Percentiles rank a stretch among this genome's conserved stretches.
Evolutionary conservation across 768 basidiomycete species (phyloP).

Genomic region (Kwoniella heveanensis): DNA sequence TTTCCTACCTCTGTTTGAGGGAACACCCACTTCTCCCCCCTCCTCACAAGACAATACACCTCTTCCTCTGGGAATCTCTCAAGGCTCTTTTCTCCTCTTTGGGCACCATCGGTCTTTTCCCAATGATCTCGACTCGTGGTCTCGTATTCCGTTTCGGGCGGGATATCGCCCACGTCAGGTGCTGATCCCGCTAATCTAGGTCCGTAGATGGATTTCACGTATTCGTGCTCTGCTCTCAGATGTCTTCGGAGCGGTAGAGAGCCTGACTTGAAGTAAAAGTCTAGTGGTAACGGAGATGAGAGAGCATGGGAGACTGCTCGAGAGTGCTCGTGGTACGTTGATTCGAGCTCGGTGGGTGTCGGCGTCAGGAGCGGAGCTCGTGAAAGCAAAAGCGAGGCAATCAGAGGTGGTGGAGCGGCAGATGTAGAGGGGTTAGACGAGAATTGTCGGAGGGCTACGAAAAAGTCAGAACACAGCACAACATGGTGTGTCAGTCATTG

Average conservation of each 20-base stretch:
- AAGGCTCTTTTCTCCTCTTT: constrained; percentile 63
- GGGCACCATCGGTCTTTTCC: constrained; percentile 51
- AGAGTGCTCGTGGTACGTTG: constrained; percentile 81
- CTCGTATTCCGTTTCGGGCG: constrained; percentile 44
- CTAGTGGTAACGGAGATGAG: constrained; percentile 81
- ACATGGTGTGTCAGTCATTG: not conserved
- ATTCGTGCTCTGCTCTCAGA: constrained; percentile 70
- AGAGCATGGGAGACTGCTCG: constrained; percentile 78
- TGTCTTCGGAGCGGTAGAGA: constrained; percentile 81
- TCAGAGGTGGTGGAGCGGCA: constrained; percentile 27
- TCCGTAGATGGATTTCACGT: constrained; percentile 76
- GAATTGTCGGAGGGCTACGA: constrained; percentile 13
- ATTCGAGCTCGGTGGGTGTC: constrained; percentile 69
- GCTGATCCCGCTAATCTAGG: constrained; percentile 61
- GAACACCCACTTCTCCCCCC: constrained; percentile 72
- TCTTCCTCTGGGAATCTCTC: constrained; percentile 83
- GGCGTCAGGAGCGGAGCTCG: constrained; percentile 56
- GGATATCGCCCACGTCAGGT: constrained; percentile 54
- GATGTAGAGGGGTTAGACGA: constrained; percentile 20
- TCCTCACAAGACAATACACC: constrained; percentile 78
- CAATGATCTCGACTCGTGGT: constrained; percentile 34
- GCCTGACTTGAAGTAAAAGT: constrained; percentile 93
- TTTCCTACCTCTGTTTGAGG: constrained; percentile 68
- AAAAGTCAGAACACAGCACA: not conserved
- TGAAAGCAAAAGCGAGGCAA: constrained; percentile 56